Conservation (phyloP, 208 protist genomes). For the Leishmania martiniquensis region DNA sequence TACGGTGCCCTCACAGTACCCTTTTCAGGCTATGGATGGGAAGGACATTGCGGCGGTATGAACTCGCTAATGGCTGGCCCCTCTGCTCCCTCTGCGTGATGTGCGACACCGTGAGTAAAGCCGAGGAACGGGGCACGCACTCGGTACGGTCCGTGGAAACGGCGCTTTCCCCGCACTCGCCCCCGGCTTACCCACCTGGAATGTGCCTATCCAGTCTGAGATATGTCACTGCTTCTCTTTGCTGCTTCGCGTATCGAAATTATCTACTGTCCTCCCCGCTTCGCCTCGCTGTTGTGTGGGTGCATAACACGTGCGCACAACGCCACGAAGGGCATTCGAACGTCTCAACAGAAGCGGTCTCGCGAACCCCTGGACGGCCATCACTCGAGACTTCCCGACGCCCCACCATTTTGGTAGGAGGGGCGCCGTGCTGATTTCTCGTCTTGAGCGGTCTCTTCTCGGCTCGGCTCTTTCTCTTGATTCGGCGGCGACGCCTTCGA, state of each 20-base stretch:
- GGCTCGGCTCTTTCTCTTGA: constrained; percentile 7
- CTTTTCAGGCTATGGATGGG: neutral
- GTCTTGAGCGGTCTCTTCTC: too few species aligned
- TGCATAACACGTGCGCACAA: too few species aligned
- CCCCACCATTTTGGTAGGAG: too few species aligned
- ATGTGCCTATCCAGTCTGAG: neutral
- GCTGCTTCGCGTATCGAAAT: too few species aligned
- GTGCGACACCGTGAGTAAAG: neutral
- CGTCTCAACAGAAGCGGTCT: too few species aligned
- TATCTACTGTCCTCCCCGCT: too few species aligned
- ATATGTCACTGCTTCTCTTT: neutral
- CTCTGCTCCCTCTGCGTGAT: neutral
- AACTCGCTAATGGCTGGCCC: neutral
- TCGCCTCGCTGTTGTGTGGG: too few species aligned
- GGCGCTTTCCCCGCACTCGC: neutral
- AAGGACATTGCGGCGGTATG: neutral
- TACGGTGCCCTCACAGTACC: neutral
- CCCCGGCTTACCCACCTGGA: neutral
- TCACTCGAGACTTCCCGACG: neutral
- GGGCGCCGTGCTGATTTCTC: too few species aligned
- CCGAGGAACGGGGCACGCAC: neutral
- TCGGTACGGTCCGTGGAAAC: neutral
- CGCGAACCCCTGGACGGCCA: too few species aligned
- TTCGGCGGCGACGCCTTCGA: neutral
- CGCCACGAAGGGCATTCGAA: too few species aligned